Conservation (phyloP, 2,329 filamentous ascomycete genomes). For the Sporothrix curviconia region DNA sequence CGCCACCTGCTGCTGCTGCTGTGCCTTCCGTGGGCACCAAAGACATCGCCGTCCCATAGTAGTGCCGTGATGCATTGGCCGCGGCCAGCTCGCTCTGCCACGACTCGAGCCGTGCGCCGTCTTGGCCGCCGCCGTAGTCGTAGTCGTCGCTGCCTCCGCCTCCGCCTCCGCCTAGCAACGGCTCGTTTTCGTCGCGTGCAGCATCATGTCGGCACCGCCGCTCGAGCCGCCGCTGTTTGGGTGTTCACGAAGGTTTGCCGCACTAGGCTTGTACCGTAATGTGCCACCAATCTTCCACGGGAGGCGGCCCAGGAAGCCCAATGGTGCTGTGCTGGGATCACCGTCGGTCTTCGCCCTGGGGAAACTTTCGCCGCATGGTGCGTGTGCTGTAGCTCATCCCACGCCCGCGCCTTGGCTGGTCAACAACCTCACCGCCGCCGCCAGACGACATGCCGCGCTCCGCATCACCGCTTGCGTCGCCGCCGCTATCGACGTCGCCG, state of each 20-base stretch:
- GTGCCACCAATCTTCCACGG: conserved; percentile 81
- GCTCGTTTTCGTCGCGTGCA: conserved; percentile 54
- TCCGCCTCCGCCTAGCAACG: conserved; percentile 56
- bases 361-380: conserved; percentile 24
- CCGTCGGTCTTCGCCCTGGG: conserved; percentile 63
- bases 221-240: conserved; percentile 51
- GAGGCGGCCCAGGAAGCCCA: conserved; percentile 76
- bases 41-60: conserved; percentile 3
- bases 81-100: conserved; percentile 5
- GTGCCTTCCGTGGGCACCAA: background rate
- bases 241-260: conserved; percentile 83
- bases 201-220: conserved; percentile 11
- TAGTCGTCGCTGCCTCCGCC: conserved; percentile 16
- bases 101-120: background rate
- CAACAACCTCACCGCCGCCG: conserved; percentile 36
- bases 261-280: conserved; percentile 81
- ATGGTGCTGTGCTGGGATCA: conserved; percentile 84
- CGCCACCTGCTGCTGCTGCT: background rate
- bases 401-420: conserved; percentile 65
- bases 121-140: background rate
- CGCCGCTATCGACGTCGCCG: conserved; percentile 24
- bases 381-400: conserved; percentile 85
- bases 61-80: conserved; percentile 4
- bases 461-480: conserved; percentile 23
- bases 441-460: conserved; percentile 20